A percentile compares a stretch with the other conserved stretches of the same genome.
These are phyloP conservation scores for Zasmidium citrigriseum DNA, from an alignment of 2,329 filamentous ascomycete genomes.

Conservation along the genomic window DNA sequence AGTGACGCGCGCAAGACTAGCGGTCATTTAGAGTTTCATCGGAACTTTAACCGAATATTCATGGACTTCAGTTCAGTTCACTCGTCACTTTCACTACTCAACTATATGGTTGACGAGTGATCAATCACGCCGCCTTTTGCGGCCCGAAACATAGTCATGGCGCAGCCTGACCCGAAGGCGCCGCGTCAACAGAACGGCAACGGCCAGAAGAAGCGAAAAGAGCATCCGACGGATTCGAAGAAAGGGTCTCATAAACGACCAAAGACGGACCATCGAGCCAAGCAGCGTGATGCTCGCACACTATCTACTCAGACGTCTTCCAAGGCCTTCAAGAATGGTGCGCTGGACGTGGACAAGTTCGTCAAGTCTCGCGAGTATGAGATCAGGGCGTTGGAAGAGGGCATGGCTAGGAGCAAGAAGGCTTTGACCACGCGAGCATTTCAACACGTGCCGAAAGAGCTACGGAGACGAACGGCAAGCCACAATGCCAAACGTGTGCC, in stretches of 20 bases:
- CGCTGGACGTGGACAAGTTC: constrained; percentile 83
- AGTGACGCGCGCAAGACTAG: too few relatives aligned
- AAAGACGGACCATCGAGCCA: constrained; percentile 25
- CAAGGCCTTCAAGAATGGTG: constrained; percentile 66
- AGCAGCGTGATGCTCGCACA: constrained; percentile 45
- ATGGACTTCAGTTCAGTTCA: too few relatives aligned
- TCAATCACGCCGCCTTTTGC: too few relatives aligned
- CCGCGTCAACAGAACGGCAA: background rate
- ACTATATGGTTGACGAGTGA: too few relatives aligned
- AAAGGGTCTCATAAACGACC: constrained; percentile 18
- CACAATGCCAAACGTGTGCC: constrained; percentile 94
- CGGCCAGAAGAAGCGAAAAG: constrained; percentile 29
- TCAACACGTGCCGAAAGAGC: constrained; percentile 80
- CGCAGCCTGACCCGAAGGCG: background rate
- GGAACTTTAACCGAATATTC: too few relatives aligned
- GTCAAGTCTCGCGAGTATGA: constrained; percentile 85
- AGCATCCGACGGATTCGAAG: constrained; percentile 19
- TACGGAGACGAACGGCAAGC: constrained; percentile 86
- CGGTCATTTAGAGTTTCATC: too few relatives aligned
- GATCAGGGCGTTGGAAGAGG: constrained; percentile 79
- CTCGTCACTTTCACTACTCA: too few relatives aligned
- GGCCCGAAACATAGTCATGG: background rate
- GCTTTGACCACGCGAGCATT: constrained; percentile 72
- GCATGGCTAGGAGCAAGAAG: constrained; percentile 73
- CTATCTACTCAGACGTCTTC: constrained; percentile 49